Evolutionary conservation across 495 filamentous ascomycete genomes (phyloP).

Genomic region (Filosporella fistucella): DNA sequence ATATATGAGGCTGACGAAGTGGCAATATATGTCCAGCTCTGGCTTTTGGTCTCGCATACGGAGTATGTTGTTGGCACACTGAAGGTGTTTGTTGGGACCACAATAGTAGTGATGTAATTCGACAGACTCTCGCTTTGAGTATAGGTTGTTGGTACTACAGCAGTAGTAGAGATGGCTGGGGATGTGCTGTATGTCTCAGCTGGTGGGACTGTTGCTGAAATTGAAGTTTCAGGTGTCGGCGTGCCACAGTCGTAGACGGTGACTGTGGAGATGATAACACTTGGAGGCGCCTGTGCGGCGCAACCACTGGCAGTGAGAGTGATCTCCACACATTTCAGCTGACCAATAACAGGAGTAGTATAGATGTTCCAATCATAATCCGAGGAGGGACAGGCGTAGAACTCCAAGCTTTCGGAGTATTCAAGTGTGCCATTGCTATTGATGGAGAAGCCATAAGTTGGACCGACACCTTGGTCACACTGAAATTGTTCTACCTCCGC

Average conservation of each 20-base stretch:
- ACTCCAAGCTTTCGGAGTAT: constrained; percentile 37
- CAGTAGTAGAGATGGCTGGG: too few relatives aligned
- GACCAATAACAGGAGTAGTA: constrained; percentile 35
- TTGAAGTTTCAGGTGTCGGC: not conserved
- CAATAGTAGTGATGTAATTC: too few relatives aligned
- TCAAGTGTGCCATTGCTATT: constrained; percentile 41
- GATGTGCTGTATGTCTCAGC: not conserved
- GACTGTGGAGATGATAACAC: not conserved
- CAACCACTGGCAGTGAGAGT: constrained; percentile 45
- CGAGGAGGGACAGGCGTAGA: constrained; percentile 52
- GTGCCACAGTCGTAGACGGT: constrained; percentile 5
- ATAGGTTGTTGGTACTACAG: too few relatives aligned
- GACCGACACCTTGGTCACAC: constrained; percentile 51
- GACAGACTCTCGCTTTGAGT: too few relatives aligned
- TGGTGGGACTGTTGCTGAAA: not conserved
- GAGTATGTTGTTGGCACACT: too few relatives aligned
- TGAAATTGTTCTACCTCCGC: constrained; percentile 58
- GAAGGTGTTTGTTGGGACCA: too few relatives aligned
- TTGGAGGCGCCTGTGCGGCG: constrained; percentile 11
- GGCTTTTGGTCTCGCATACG: too few relatives aligned
- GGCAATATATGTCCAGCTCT: too few relatives aligned
- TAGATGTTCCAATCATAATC: constrained; percentile 49
- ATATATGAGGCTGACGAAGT: too few relatives aligned
- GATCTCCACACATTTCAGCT: constrained; percentile 39
- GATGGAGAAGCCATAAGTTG: constrained; percentile 43